Evolutionary conservation across 805 yeast genomes (phyloP), one percentile per base, ranked within the genome.

Genomic region (Myxozyma neglecta): DNA sequence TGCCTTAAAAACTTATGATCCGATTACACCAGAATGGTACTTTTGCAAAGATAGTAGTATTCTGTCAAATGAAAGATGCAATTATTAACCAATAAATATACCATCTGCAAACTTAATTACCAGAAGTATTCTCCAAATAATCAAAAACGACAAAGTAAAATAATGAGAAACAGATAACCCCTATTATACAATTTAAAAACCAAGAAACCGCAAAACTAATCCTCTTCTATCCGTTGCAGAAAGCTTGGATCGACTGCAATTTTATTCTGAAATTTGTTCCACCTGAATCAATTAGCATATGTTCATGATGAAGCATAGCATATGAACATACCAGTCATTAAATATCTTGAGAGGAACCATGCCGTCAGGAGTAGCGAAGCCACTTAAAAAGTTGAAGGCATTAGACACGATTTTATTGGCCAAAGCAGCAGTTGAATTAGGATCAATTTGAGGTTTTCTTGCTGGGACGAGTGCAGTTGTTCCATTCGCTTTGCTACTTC

Each of bases 401-500:
- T 94, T 90, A 43, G 86, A 86, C 20, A 94, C 96, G 60, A 94
- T 90, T 72, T 89, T 89, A 64, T 88, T 89, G 1, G 97, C 97
- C 60, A 93, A 74, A 0, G 76, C 76, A 1, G 90, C 88, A 1
- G 85, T 80, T 29, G 77, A 73, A 9, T 72, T 68, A 1, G 85
- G 80, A 34, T 78, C 71, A 4, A 74, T 60, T 5, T 65, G 48
- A 9, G 72, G 72, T 6, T 74, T 65, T 5, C 68, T 58, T 2
- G 67, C 64, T 6, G 56, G 50, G n/a, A 64, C 67, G n/a, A 75
- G 69, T 20, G 74, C 72, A 5, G 71, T 50, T 69, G 59, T 20
- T 64, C 57, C 5, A 57, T 55, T 47, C 63, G 64, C 50, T 61
- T 61, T 40, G 70, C 70, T 52, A 61, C 65, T 65, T 53, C 77